Evolutionary conservation across 352 stramenopile genomes (phyloP).

Genomic region (Phytophthora pisi): DNA sequence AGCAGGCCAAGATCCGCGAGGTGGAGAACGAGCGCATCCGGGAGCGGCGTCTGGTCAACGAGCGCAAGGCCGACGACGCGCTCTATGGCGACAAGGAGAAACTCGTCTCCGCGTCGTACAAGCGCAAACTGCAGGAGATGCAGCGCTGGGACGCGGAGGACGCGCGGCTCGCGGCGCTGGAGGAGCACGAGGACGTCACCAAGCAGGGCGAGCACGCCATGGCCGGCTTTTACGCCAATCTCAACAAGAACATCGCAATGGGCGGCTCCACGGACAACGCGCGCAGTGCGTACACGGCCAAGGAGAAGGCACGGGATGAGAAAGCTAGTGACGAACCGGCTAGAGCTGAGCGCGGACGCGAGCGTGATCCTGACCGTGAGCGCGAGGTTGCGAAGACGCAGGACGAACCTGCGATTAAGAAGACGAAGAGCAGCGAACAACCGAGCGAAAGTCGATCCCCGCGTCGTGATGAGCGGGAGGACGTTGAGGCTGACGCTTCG

Average conservation of each 20-base stretch:
- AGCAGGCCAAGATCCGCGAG: constrained; percentile 90
- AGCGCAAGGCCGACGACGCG: constrained; percentile 83
- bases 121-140: constrained; percentile 91
- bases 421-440: constrained; percentile 21
- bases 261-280: constrained; percentile 72
- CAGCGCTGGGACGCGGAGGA: constrained; percentile 89
- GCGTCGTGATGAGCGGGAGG: neutral
- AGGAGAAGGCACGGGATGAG: constrained; percentile 19
- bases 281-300: constrained; percentile 84
- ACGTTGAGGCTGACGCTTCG: constrained; percentile 12
- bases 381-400: neutral
- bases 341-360: constrained; percentile 6
- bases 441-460: constrained; percentile 10
- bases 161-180: constrained; percentile 59
- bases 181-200: constrained; percentile 76
- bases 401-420: constrained; percentile 24
- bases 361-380: constrained; percentile 3
- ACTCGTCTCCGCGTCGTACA: constrained; percentile 92
- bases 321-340: constrained; percentile 10
- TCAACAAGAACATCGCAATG: constrained; percentile 94
- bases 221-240: constrained; percentile 90
- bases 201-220: constrained; percentile 79
- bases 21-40: constrained; percentile 90
- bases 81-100: constrained; percentile 90
- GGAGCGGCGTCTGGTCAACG: constrained; percentile 84